Percentiles rank a stretch among this genome's conserved stretches.
Conservation (phyloP, 2,329 filamentous ascomycete genomes). For the Apiospora sp. region DNA sequence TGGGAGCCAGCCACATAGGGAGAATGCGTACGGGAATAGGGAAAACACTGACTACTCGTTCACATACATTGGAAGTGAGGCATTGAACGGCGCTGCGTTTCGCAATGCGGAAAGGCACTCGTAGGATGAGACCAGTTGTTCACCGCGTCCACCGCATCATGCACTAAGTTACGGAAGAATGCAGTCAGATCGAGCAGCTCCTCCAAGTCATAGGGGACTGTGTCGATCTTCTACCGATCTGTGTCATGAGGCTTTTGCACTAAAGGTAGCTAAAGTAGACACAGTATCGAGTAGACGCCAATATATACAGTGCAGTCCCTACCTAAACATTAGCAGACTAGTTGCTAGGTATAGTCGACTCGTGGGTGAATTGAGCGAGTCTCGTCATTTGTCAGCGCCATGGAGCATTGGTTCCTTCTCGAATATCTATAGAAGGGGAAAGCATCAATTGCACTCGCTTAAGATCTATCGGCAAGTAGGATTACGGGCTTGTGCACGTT, state of each 20-base stretch:
- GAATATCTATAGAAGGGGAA: background rate
- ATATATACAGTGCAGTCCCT: background rate
- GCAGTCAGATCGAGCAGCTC: background rate
- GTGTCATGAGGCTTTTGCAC: conserved; percentile 15
- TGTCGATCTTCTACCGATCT: conserved; percentile 2
- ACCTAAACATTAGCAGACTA: background rate
- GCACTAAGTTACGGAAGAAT: conserved; percentile 11
- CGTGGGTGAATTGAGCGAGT: background rate
- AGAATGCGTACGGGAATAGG: background rate
- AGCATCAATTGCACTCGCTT: background rate
- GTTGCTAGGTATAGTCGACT: no score
- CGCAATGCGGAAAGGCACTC: background rate
- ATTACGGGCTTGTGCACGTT: background rate
- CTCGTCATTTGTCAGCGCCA: background rate
- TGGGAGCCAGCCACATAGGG: background rate
- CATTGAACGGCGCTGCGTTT: background rate
- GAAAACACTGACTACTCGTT: background rate
- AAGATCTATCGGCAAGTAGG: background rate
- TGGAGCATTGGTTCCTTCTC: background rate
- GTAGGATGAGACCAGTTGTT: background rate
- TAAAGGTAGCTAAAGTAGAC: background rate
- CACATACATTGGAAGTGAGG: background rate
- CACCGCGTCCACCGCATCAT: background rate
- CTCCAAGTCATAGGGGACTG: background rate
- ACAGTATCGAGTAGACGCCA: background rate